These are phyloP conservation scores for Cadophora malorum DNA, from an alignment of 2,329 filamentous ascomycete species.

Conservation along the genomic window DNA sequence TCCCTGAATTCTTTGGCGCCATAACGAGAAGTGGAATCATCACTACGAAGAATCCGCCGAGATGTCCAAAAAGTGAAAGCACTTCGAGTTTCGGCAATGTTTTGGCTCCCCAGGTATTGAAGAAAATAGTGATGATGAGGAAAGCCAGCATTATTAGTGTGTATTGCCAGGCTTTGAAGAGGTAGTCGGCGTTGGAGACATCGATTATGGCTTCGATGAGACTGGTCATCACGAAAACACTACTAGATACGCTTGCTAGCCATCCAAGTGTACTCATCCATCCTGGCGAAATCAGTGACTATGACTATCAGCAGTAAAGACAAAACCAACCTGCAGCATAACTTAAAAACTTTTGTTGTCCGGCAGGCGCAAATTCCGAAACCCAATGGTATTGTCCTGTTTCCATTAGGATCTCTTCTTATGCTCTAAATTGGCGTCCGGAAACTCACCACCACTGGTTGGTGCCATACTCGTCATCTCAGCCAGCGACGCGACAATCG, in stretches of 20 bases:
- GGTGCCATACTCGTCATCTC: slow-evolving; percentile 43
- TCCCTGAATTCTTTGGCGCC: slow-evolving; percentile 39
- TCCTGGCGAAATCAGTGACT: slow-evolving; percentile 40
- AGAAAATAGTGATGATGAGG: slow-evolving; percentile 48
- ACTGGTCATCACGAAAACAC: slow-evolving; percentile 52
- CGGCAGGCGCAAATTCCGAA: slow-evolving; percentile 56
- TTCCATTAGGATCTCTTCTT: slow-evolving; percentile 53
- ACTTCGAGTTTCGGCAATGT: slow-evolving; percentile 52
- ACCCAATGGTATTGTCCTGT: slow-evolving; percentile 66
- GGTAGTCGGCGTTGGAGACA: slow-evolving; percentile 46
- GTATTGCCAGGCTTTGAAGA: slow-evolving; percentile 50
- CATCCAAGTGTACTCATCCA: slow-evolving; percentile 56
- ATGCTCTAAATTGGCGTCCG: too few relatives aligned
- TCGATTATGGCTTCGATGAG: slow-evolving; percentile 52
- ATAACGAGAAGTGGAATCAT: slow-evolving; percentile 49
- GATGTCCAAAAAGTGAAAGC: slow-evolving; percentile 52
- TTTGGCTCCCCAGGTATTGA: slow-evolving; percentile 53
- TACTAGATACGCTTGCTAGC: slow-evolving; percentile 51
- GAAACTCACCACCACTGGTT: slow-evolving; percentile 33
- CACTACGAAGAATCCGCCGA: slow-evolving; percentile 52
- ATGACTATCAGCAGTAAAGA: background rate
- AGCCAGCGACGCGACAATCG: slow-evolving; percentile 39
- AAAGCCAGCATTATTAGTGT: slow-evolving; percentile 53
- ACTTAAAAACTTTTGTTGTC: slow-evolving; percentile 58
- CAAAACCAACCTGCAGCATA: slow-evolving; percentile 53